Evolutionary conservation across 306 rosid genomes (phyloP), one percentile per base, ranked within the genome.

Genomic region (Vicia sativa): DNA sequence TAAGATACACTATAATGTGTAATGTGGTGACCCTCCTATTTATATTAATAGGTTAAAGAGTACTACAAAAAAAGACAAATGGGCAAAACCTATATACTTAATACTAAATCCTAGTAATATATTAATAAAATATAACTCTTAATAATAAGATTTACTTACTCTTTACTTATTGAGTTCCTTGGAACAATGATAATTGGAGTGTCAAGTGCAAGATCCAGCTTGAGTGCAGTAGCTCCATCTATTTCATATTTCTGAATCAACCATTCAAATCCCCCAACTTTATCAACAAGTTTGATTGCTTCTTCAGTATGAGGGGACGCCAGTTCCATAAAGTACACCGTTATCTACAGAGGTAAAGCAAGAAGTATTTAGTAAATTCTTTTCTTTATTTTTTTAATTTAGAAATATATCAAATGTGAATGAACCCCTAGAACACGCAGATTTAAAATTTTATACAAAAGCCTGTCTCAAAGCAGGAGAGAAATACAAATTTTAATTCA

Each of bases 251-350:
- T 93, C 85, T 90, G 89, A 80, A 93, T 90, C 69, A 93, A 74
- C 99, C 99, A 85, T 78, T 93, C 99, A 77, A 93, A 90, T 60
- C 87, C 99, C 58, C 99, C 99, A 71, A 93, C 99, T 82, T 88
- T 93, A 78, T 93, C 99, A 72, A 88, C 99, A 74, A 93, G 97
- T 79, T 90, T 80, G 65, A 88, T 84, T 60, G 96, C 99, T 82
- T 93, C 97, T 62, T 90, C 99, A 31, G 92, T 65, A 76, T 64
- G 83, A 15, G 97, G 97, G 70, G 97, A 79, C 19, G 99, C 96
- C 74, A 93, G 91, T 72, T 85, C 97, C 99, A 93, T 93, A 60
- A 93, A 93, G 86, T 93, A 93, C 42, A 54, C 90, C 66, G 81
- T 90, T 63, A 93, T 90, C 99, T 93, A 84, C 70, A 79, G 31